Evolutionary conservation across 2,329 filamentous ascomycete genomes (phyloP).

Genomic region (Triangularia verruculosa): DNA sequence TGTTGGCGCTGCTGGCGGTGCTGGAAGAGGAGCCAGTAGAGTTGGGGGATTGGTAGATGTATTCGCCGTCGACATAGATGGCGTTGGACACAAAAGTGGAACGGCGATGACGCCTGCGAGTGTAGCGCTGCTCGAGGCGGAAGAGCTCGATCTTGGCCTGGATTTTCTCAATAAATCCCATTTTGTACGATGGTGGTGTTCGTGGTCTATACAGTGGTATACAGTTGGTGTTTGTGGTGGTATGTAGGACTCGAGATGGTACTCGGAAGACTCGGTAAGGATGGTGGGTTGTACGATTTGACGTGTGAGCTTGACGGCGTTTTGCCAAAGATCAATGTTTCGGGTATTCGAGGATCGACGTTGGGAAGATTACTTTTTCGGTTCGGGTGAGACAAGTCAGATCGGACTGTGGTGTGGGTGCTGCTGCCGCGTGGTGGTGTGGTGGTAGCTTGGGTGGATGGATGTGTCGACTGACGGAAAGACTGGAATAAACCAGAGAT

Average conservation of each 20-base stretch:
- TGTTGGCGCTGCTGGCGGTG: conserved; percentile 34
- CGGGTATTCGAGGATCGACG: background rate
- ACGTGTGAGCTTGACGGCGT: background rate
- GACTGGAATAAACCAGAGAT: background rate
- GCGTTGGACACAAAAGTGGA: conserved; percentile 87
- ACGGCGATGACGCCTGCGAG: conserved; percentile 78
- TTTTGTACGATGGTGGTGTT: conserved; percentile 26
- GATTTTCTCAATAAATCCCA: conserved; percentile 56
- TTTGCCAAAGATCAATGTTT: conserved; percentile 1
- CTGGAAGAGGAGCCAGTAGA: conserved; percentile 56
- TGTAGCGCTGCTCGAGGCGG: conserved; percentile 93
- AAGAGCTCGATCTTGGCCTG: conserved; percentile 81
- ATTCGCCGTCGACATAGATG: conserved; percentile 92
- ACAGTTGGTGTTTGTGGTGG: background rate
- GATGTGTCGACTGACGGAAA: conserved; percentile 1
- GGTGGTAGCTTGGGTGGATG: background rate
- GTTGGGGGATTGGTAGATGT: conserved; percentile 71
- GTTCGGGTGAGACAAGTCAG: background rate
- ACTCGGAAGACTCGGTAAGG: background rate
- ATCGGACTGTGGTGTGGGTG: background rate
- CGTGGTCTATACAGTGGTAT: background rate
- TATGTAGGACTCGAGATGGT: background rate
- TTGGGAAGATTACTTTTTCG: background rate
- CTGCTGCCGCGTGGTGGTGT: background rate
- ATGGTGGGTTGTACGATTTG: background rate